Evolutionary conservation across 345 rosid genomes (phyloP), one percentile per base, ranked within the genome.

Genomic region (Eucalyptus tenuipes): DNA sequence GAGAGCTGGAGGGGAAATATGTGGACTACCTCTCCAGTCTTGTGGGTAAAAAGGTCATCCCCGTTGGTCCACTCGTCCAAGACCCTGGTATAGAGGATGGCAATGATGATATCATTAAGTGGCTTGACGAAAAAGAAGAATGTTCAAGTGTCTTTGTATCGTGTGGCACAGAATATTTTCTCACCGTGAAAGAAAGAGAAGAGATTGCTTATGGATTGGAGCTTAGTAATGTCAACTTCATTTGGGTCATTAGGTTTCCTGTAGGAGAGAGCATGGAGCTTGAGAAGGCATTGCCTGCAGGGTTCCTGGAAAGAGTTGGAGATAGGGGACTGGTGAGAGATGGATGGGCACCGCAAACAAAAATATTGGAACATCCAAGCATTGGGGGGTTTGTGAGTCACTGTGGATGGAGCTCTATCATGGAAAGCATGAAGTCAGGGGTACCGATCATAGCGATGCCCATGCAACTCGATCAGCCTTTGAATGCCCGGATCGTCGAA

Each of bases 171-270:
- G 94, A 93, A 87, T 91, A 87, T 24, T 93, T 89, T 88, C 90
- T 89, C 33, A 88, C 91, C 37, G 87, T 45, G 79, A 88, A 89
- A 15, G 93, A 92, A 44, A 88, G 71, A 29, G 91, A 90, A 75
- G 94, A 92, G 71, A 87, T 92, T 25, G 94, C 95, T 10, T 71
- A 85, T 27, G 94, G 92, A 9, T 49, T 92, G 25, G 93, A 88
- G 90, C 89, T 86, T 10, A 93, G 91, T 84, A 22, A 66, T 6
- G 90, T 90, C 25, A 89, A 90, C 86, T 93, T 93, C 91, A 90
- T 91, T 9, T 90, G 92, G 95, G 91, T 90, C n/a, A 20, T 92
- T 8, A 88, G 92, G 48, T 93, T 90, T 53, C 92, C 90, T 2
- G 27, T 20, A 4, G 94, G 87, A 22, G 91, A 91, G 71, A 29